Evolutionary conservation across 495 filamentous ascomycete genomes (phyloP).

Genomic region (Xylaria telfairii): DNA sequence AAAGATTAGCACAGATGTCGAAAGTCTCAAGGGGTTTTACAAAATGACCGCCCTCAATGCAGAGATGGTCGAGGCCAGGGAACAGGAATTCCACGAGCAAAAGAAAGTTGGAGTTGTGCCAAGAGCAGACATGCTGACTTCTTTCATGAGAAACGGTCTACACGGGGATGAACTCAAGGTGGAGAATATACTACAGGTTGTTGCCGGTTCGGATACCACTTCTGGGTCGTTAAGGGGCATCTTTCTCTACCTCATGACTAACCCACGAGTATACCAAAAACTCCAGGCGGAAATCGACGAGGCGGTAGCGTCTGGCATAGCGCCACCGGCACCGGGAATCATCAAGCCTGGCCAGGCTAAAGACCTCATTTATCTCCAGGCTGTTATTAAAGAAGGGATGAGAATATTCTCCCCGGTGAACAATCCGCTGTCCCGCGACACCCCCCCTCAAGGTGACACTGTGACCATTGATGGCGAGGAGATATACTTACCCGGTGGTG

Average conservation of each 20-base stretch:
- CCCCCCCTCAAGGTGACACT: constrained; percentile 50
- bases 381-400: constrained; percentile 50
- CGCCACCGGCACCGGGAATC: constrained; percentile 31
- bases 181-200: constrained; percentile 41
- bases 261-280: constrained; percentile 51
- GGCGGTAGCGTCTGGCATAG: constrained; percentile 30
- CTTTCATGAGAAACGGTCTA: constrained; percentile 50
- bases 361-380: constrained; percentile 49
- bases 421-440: constrained; percentile 43
- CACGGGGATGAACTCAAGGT: constrained; percentile 36
- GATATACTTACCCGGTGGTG: constrained; percentile 50
- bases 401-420: constrained; percentile 42
- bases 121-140: constrained; percentile 46
- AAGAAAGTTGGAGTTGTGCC: neutral
- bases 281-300: constrained; percentile 63
- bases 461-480: neutral
- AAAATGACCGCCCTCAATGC: constrained; percentile 50
- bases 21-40: constrained; percentile 54
- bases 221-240: constrained; percentile 60
- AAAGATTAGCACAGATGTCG: constrained; percentile 33
- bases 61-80: constrained; percentile 35
- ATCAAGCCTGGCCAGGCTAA: constrained; percentile 45
- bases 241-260: constrained; percentile 57
- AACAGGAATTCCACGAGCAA: constrained; percentile 22
- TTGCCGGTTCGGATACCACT: constrained; percentile 62